phyloP scores from a whole-genome alignment of 1,284 basidiomycete genomes.

The Leccinum brunneo-olivaceum region DNA sequence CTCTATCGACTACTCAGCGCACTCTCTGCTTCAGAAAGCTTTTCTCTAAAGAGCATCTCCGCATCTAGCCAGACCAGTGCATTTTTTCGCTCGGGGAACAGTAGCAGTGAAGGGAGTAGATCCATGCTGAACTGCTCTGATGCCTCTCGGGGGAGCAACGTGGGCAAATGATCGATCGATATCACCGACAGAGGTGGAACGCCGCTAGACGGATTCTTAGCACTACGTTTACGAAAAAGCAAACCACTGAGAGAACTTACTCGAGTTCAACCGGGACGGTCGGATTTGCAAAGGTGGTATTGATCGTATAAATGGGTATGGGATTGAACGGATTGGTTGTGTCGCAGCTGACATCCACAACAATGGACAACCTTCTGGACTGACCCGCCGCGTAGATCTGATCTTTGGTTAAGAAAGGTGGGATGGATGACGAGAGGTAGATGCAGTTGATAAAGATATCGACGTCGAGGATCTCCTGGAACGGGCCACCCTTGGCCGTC shows the following conservation, averaged over 20 bases:
- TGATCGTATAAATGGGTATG: slow-evolving; percentile 91
- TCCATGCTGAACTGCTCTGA: slow-evolving; percentile 95
- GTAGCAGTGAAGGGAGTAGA: slow-evolving; percentile 80
- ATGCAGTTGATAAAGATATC: slow-evolving; percentile 99
- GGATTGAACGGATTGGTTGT: slow-evolving; percentile 99
- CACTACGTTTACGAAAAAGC: neutral
- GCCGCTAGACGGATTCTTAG: slow-evolving; percentile 32
- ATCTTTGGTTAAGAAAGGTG: slow-evolving; percentile 79
- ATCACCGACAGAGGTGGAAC: slow-evolving; percentile 70
- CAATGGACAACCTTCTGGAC: slow-evolving; percentile 67
- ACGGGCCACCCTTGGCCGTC: slow-evolving; percentile 96
- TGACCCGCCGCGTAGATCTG: slow-evolving; percentile 71
- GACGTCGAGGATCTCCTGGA: slow-evolving; percentile 91
- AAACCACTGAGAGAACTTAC: slow-evolving; percentile 37
- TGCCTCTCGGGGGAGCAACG: slow-evolving; percentile 90
- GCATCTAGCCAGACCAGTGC: slow-evolving; percentile 89
- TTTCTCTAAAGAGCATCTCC: slow-evolving; percentile 78
- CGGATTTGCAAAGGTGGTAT: slow-evolving; percentile 93
- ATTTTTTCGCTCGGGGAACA: slow-evolving; percentile 61
- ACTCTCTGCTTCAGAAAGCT: slow-evolving; percentile 55
- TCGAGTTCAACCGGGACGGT: slow-evolving; percentile 83
- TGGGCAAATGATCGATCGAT: slow-evolving; percentile 97
- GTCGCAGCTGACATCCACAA: slow-evolving; percentile 99
- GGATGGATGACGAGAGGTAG: slow-evolving; percentile 87
- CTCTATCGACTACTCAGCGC: slow-evolving; percentile 6